Evolutionary conservation across 176 grass and related monocot species (phyloP).

Genomic region (Oryza australiensis): DNA sequence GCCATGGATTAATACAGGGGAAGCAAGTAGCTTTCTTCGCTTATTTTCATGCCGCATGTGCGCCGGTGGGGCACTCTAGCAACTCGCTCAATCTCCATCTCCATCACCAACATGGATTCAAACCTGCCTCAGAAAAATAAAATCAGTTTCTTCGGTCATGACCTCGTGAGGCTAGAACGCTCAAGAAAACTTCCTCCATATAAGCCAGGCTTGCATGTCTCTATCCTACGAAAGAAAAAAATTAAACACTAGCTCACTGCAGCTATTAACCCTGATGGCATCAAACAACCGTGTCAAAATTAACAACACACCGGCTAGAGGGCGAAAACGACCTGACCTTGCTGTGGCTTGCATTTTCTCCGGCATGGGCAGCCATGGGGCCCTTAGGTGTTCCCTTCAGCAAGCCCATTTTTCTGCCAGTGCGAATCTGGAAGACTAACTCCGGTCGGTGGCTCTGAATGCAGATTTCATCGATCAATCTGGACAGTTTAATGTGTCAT

Average conservation of each 20-base stretch:
- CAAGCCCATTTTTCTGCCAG: not conserved
- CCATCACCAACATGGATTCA: conserved; percentile 8
- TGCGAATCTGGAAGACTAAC: not conserved
- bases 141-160: not conserved
- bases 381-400: conserved; percentile 27
- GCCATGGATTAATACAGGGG: conserved; percentile 7
- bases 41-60: conserved; percentile 27
- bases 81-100: conserved; percentile 24
- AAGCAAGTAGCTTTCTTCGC: conserved; percentile 14
- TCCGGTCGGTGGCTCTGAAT: not conserved
- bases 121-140: not conserved
- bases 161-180: not conserved
- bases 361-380: conserved; percentile 28
- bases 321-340: conserved; percentile 37
- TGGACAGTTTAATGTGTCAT: not conserved
- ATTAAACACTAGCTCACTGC: not conserved
- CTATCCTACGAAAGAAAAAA: not conserved
- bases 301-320: conserved; percentile 24
- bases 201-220: conserved; percentile 29
- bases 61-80: not conserved
- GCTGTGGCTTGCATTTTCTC: not conserved
- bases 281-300: conserved; percentile 21
- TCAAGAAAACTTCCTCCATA: conserved; percentile 15
- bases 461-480: not conserved
- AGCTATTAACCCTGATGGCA: not conserved